Conservation (phyloP, 2,329 filamentous ascomycete species). For the Davidsoniella eucalypti region DNA sequence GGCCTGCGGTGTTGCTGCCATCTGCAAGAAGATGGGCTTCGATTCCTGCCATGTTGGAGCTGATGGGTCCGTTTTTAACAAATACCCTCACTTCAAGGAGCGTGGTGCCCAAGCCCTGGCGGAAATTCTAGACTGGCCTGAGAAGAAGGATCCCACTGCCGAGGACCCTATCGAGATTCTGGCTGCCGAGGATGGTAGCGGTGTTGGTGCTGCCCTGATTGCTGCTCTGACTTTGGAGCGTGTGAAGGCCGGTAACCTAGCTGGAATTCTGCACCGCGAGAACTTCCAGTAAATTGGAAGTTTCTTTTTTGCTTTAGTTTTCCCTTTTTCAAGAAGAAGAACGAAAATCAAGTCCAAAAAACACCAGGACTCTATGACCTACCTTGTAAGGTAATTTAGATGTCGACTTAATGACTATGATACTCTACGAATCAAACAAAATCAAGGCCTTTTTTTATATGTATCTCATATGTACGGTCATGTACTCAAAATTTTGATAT, state of each 20-base stretch:
- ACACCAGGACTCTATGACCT: background rate
- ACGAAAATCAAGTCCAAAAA: background rate
- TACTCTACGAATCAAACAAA: background rate
- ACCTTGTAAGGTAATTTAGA: slow-evolving; percentile 1
- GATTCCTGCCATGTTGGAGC: slow-evolving; percentile 83
- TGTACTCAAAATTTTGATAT: background rate
- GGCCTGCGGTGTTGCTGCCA: slow-evolving; percentile 86
- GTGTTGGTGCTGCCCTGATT: slow-evolving; percentile 71
- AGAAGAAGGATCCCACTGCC: slow-evolving; percentile 41
- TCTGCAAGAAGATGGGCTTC: slow-evolving; percentile 91
- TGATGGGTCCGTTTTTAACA: slow-evolving; percentile 96
- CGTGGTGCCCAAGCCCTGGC: slow-evolving; percentile 77
- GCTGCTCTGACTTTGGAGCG: slow-evolving; percentile 54
- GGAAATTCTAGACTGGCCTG: slow-evolving; percentile 90
- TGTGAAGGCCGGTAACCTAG: slow-evolving; percentile 44
- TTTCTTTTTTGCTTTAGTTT: background rate
- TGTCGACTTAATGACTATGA: slow-evolving; percentile 3
- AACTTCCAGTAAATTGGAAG: slow-evolving; percentile 27
- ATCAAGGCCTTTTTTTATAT: no score
- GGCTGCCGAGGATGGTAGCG: slow-evolving; percentile 85
- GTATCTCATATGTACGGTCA: no score
- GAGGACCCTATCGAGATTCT: slow-evolving; percentile 78
- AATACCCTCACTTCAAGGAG: slow-evolving; percentile 95
- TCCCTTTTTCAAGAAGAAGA: background rate
- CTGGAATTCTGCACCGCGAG: slow-evolving; percentile 48